Evolutionary conservation across 2,329 filamentous ascomycete species (phyloP).

Genomic region (Fusarium sp.): DNA sequence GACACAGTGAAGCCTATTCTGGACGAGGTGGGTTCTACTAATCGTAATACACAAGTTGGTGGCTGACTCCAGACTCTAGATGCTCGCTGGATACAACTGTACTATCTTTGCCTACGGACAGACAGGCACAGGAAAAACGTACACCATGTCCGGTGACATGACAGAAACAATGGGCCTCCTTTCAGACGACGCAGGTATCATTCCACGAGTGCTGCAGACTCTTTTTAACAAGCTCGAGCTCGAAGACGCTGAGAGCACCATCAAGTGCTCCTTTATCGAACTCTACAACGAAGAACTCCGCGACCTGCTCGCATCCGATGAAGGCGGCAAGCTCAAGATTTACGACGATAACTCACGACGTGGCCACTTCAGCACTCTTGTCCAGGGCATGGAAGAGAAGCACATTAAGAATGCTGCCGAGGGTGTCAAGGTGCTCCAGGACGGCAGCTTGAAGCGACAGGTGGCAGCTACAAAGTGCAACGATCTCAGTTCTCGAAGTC

Average conservation of each 20-base stretch:
- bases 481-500: constrained; percentile 94
- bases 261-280: constrained; percentile 99
- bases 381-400: constrained; percentile 98
- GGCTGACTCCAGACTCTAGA: constrained; percentile 65
- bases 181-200: constrained; percentile 93
- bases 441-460: constrained; percentile 92
- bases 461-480: constrained; percentile 99
- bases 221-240: constrained; percentile 87
- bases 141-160: constrained; percentile 99
- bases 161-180: constrained; percentile 85
- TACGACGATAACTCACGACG: constrained; percentile 91
- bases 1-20: constrained; percentile 94
- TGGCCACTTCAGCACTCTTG: constrained; percentile 85
- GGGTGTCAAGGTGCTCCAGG: constrained; percentile 89
- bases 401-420: constrained; percentile 88
- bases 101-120: constrained; percentile 99
- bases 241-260: constrained; percentile 84
- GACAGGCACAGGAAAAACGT: constrained; percentile 97
- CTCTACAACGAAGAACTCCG: constrained; percentile 98
- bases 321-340: constrained; percentile 90
- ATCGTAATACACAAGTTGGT: constrained; percentile 5
- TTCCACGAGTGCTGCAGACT: constrained; percentile 88
- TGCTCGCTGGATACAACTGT: constrained; percentile 95
- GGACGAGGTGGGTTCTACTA: constrained; percentile 76
- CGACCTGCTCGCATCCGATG: constrained; percentile 86